phyloP scores from a whole-genome alignment of 371 early-diverging fungal species.

The Mortierella polycephala region DNA sequence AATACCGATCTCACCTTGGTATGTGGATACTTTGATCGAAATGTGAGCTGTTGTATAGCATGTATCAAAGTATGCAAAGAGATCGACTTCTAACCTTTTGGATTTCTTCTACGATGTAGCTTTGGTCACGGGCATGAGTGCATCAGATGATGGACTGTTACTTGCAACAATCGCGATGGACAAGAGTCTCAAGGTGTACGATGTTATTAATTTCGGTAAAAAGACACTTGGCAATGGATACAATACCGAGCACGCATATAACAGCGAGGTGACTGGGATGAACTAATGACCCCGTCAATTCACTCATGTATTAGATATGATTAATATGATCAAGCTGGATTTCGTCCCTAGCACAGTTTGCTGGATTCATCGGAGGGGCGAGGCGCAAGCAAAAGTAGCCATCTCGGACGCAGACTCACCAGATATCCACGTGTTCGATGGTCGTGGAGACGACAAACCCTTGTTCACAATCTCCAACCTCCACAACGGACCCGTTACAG shows the following conservation, averaged over 20 bases:
- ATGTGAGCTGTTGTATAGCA: neutral
- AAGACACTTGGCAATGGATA: neutral
- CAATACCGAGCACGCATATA: neutral
- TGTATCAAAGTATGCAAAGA: too few relatives aligned
- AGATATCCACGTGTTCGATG: slow-evolving; percentile 85
- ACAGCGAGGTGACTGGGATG: neutral
- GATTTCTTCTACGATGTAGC: slow-evolving; percentile 20
- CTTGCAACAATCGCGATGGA: slow-evolving; percentile 89
- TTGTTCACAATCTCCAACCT: slow-evolving; percentile 72
- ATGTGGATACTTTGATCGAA: slow-evolving; percentile 2
- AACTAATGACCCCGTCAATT: too few relatives aligned
- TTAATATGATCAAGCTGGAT: slow-evolving; percentile 88
- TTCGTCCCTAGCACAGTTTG: slow-evolving; percentile 83
- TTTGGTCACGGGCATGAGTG: slow-evolving; percentile 65
- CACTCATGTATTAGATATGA: slow-evolving; percentile 80
- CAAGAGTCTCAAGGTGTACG: slow-evolving; percentile 91
- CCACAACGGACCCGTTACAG: slow-evolving; percentile 80
- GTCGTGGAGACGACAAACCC: slow-evolving; percentile 73
- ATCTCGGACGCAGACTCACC: slow-evolving; percentile 82
- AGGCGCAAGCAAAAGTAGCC: slow-evolving; percentile 83
- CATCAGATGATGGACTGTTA: slow-evolving; percentile 82
- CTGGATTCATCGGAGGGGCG: slow-evolving; percentile 88
- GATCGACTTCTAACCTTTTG: neutral
- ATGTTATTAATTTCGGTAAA: slow-evolving; percentile 92
- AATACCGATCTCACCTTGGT: slow-evolving; percentile 90